Conservation (phyloP, 257 asterid genomes). For the Solanum rostratum region DNA sequence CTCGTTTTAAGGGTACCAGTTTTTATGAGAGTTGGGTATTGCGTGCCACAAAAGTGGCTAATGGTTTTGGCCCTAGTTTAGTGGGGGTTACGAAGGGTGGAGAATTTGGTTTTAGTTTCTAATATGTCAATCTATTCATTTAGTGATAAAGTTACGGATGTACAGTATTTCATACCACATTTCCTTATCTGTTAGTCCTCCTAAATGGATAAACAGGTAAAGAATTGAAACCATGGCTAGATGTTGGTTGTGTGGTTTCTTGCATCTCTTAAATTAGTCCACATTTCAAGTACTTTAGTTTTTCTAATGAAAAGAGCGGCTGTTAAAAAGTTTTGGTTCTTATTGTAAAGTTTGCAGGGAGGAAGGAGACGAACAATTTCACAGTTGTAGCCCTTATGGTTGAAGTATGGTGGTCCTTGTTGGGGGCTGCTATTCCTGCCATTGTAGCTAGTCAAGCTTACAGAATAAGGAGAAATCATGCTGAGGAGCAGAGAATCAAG, state of each 20-base stretch:
- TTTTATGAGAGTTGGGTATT: not conserved
- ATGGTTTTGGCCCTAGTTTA: not conserved
- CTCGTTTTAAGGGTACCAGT: not conserved
- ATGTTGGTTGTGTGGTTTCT: not conserved
- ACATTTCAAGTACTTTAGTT: not conserved
- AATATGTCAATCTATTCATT: not conserved
- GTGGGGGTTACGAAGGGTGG: not conserved
- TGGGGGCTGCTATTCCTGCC: constrained; percentile 87
- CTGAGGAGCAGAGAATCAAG: constrained; percentile 75
- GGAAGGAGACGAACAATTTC: not conserved
- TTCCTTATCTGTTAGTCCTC: not conserved
- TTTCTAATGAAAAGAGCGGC: not conserved
- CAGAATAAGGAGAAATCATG: constrained; percentile 57
- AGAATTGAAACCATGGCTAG: not conserved
- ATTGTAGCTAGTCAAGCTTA: constrained; percentile 73
- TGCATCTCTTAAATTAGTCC: not conserved
- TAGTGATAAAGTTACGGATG: not conserved
- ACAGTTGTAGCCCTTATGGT: constrained; percentile 39
- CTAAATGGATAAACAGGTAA: not conserved
- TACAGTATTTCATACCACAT: not conserved
- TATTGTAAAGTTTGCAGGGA: not conserved
- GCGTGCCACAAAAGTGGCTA: not conserved
- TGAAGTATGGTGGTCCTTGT: constrained; percentile 90
- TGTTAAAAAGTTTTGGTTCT: not conserved
- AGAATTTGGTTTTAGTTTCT: not conserved